Conservation (phyloP, 163 green algal genomes). For the Prototheca wickerhamii region DNA sequence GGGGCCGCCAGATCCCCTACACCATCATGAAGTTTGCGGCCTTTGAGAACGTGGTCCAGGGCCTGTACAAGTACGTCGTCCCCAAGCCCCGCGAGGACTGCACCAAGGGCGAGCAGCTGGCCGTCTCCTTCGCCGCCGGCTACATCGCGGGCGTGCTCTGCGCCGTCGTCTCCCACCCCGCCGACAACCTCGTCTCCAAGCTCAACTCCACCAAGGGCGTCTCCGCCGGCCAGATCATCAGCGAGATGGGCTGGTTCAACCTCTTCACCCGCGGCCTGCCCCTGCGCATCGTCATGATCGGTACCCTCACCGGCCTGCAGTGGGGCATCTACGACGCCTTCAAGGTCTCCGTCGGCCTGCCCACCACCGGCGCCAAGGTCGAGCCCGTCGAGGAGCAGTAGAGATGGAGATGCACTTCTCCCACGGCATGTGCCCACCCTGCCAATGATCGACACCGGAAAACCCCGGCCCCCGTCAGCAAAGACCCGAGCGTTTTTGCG, state of each 20-base stretch:
- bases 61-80: slow-evolving; percentile 91
- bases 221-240: slow-evolving; percentile 58
- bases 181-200: slow-evolving; percentile 98
- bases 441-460: no score
- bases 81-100: slow-evolving; percentile 93
- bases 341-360: slow-evolving; percentile 69
- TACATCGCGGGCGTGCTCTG: slow-evolving; percentile 92
- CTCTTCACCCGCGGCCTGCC: slow-evolving; percentile 80
- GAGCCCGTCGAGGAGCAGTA: slow-evolving; percentile 6
- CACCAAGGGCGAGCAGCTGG: slow-evolving; percentile 89
- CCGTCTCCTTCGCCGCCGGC: slow-evolving; percentile 80
- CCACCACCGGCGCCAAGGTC: slow-evolving; percentile 48
- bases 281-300: slow-evolving; percentile 91
- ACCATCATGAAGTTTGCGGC: slow-evolving; percentile 96
- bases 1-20: slow-evolving; percentile 96
- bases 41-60: slow-evolving; percentile 90
- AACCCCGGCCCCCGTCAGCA: no score
- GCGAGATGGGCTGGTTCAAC: slow-evolving; percentile 69
- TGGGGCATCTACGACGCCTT: slow-evolving; percentile 84
- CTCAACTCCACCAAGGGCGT: slow-evolving; percentile 79
- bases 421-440: no score
- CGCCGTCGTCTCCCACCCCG: slow-evolving; percentile 89
- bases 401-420: no score
- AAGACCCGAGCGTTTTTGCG: no score
- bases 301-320: slow-evolving; percentile 84